Conservation (phyloP, 495 filamentous ascomycete species). For the Penicillium arizonense region DNA sequence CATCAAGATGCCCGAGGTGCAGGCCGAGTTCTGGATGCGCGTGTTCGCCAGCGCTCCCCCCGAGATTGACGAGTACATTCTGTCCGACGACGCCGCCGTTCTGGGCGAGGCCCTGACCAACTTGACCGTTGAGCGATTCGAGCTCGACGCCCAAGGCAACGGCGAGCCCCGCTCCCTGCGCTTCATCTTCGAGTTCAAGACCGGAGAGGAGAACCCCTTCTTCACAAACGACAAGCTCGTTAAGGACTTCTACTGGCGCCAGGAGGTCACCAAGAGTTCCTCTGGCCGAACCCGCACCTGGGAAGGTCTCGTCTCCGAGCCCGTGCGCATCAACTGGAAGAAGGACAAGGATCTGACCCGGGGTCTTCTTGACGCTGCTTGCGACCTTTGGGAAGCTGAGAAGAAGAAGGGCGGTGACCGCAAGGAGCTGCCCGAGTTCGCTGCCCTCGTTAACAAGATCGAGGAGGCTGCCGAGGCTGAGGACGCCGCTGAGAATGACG, state of each 20-base stretch:
- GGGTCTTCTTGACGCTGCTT: conserved; percentile 71
- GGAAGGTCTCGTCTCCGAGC: conserved; percentile 76
- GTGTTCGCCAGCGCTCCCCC: conserved; percentile 80
- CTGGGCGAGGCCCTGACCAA: conserved; percentile 59
- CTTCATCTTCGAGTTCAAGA: conserved; percentile 43
- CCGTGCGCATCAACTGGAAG: conserved; percentile 87
- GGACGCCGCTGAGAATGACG: conserved; percentile 36
- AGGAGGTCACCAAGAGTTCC: conserved; percentile 34
- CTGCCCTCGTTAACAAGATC: conserved; percentile 47
- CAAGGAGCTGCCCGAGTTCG: conserved; percentile 48
- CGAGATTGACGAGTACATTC: conserved; percentile 82
- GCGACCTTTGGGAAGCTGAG: conserved; percentile 66
- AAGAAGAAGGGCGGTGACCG: conserved; percentile 43
- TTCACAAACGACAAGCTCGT: conserved; percentile 73
- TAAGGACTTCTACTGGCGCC: conserved; percentile 87
- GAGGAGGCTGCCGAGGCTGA: conserved; percentile 24
- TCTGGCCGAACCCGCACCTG: conserved; percentile 55
- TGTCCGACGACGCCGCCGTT: conserved; percentile 67
- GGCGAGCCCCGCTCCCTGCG: conserved; percentile 51
- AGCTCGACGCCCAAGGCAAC: conserved; percentile 59
- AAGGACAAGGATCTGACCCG: conserved; percentile 76
- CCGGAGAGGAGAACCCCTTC: conserved; percentile 61
- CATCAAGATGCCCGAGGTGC: conserved; percentile 57
- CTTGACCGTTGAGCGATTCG: conserved; percentile 72
- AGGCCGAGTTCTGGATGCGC: conserved; percentile 80